phyloP scores from a whole-genome alignment of 148 eudicot species.

The Chenopodium suecicum region DNA sequence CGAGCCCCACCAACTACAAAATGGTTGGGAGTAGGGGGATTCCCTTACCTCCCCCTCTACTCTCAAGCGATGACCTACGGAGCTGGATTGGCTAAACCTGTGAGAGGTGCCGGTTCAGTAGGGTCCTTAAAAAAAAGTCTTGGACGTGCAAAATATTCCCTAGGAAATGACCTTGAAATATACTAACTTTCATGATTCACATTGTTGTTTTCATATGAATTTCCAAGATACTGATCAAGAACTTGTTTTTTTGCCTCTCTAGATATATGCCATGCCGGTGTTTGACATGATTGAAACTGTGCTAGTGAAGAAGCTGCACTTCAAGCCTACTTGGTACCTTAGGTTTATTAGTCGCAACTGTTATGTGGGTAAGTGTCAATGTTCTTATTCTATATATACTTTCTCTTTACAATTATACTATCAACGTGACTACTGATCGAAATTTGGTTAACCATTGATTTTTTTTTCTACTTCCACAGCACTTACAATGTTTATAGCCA shows the following conservation, averaged over 20 bases:
- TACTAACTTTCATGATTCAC: not conserved
- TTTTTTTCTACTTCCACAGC: slow-evolving; percentile 9
- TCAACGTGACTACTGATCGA: too few relatives aligned
- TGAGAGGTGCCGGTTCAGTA: too few relatives aligned
- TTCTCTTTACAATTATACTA: not conserved
- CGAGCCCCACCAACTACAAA: too few relatives aligned
- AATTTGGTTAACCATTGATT: not conserved
- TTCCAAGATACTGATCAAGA: not conserved
- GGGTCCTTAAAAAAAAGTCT: too few relatives aligned
- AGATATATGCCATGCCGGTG: slow-evolving; percentile 43
- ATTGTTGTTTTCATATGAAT: not conserved
- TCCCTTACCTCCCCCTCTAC: too few relatives aligned
- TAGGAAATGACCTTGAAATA: not conserved
- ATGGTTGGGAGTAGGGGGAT: too few relatives aligned
- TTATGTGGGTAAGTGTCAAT: slow-evolving; percentile 33
- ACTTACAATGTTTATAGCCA: slow-evolving; percentile 36
- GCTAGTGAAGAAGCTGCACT: slow-evolving; percentile 38
- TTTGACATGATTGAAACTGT: slow-evolving; percentile 42
- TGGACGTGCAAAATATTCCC: not conserved
- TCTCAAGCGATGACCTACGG: too few relatives aligned
- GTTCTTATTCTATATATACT: not conserved
- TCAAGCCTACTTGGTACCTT: slow-evolving; percentile 28
- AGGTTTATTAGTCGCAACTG: slow-evolving; percentile 36
- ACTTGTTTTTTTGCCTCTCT: not conserved
- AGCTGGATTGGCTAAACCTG: too few relatives aligned